Evolutionary conservation across 1,284 basidiomycete species (phyloP), one percentile per base, ranked within the genome.

Genomic region (Xerocomus amazonicus): DNA sequence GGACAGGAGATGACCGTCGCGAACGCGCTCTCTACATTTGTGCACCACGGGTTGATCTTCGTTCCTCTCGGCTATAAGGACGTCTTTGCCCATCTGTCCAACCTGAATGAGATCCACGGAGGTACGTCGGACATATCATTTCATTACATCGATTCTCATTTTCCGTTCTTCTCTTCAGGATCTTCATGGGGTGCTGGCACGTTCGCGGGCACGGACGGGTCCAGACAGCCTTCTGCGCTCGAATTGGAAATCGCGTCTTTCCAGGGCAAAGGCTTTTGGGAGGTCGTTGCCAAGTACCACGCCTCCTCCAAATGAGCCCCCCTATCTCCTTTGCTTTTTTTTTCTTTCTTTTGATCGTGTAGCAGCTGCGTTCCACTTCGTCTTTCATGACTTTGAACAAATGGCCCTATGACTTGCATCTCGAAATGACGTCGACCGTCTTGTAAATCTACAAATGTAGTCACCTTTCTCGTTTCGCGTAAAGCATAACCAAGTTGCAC

Each of bases 11-110:
- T 79, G 23, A 93, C 92, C 36, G 73, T 76, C 31, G 56, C 84
- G 54, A 80, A 77, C 60, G 67, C 78, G 38, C 56, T 93, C 46
- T 90, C 90, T 23, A 90, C 86, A 42, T 74, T 93, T 56, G 73
- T 78, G 17, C 92, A 95, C 71, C 91, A 92, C 63, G 90, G 90
- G 32, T 77, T 91, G 57, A 74, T 81, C 66, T 91, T 75, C 65
- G 87, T 92, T 9, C 90, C 91, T 26, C 73, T 92, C 50, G 92
- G 90, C 13, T 94, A 91, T 74, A 74, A 77, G 39, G 63, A 75
- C 53, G 60, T 76, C 4, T 83, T 82, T 51, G 62, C 70, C 2
- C 78, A 83, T 62, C 65, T 92, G 55, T 70, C 79, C 34, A 78
- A 81, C 70, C 50, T 88, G 45, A 67, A 62, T 13, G 81, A 84